phyloP scores from a whole-genome alignment of 768 basidiomycete genomes.

The Mycena filopes region DNA sequence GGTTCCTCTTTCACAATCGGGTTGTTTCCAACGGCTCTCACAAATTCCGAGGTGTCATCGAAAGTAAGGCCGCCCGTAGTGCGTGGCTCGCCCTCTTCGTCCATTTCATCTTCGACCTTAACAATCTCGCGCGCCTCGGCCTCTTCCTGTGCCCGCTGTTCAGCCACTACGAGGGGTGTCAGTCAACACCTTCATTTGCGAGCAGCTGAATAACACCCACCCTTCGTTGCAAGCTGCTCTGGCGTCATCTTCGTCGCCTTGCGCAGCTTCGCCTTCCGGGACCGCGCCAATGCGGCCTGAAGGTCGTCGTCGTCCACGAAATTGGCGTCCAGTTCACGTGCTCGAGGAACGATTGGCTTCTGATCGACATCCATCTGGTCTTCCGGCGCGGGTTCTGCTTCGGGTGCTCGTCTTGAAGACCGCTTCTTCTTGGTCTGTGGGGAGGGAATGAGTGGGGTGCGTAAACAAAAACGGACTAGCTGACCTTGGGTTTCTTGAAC shows the following conservation, averaged over 20 bases:
- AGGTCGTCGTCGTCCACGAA: constrained; percentile 99
- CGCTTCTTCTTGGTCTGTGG: constrained; percentile 93
- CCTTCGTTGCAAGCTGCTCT: constrained; percentile 83
- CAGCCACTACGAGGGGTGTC: constrained; percentile 60
- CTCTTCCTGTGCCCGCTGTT: constrained; percentile 67
- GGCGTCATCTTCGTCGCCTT: constrained; percentile 81
- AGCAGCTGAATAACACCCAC: constrained; percentile 53
- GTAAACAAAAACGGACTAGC: constrained; percentile 27
- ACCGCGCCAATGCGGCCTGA: constrained; percentile 89
- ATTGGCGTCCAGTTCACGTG: constrained; percentile 83
- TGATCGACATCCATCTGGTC: constrained; percentile 85
- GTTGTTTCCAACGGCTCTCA: constrained; percentile 82
- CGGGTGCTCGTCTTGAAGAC: constrained; percentile 72
- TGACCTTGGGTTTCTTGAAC: constrained; percentile 94
- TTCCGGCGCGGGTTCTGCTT: constrained; percentile 58
- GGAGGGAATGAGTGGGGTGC: constrained; percentile 10
- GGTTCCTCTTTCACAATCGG: constrained; percentile 64
- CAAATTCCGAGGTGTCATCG: constrained; percentile 97
- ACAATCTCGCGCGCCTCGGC: constrained; percentile 51
- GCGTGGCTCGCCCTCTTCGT: constrained; percentile 52
- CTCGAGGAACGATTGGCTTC: constrained; percentile 72
- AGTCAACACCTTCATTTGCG: not conserved
- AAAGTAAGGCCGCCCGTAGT: constrained; percentile 79
- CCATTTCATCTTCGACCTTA: constrained; percentile 56
- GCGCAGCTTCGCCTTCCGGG: constrained; percentile 83